Evolutionary conservation across 2,329 filamentous ascomycete species (phyloP).

Genomic region (Chalara sp.): DNA sequence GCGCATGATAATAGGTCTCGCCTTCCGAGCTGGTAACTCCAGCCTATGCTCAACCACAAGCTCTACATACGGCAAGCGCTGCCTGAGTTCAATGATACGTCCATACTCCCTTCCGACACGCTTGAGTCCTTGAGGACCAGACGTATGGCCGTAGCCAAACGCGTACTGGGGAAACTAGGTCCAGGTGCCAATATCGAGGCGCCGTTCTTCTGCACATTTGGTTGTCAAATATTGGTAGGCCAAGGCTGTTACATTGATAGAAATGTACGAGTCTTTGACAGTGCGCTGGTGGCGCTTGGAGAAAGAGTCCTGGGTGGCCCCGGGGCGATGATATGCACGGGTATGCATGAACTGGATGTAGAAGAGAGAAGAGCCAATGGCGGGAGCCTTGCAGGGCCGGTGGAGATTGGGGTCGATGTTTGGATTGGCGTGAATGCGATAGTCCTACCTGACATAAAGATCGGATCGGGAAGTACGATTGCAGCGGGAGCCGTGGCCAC

Average conservation of each 20-base stretch:
- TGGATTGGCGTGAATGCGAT: constrained; percentile 40
- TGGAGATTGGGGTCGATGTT: constrained; percentile 46
- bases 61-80: constrained; percentile 7
- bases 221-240: constrained; percentile 18
- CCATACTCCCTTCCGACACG: constrained; percentile 9
- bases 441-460: constrained; percentile 41
- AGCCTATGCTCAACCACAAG: constrained; percentile 3
- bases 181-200: constrained; percentile 12
- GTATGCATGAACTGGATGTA: constrained; percentile 57
- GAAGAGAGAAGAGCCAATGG: constrained; percentile 36
- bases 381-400: constrained; percentile 38
- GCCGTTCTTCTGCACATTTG: constrained; percentile 16
- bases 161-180: constrained; percentile 14
- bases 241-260: constrained; percentile 15
- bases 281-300: constrained; percentile 39
- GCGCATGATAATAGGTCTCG: constrained; percentile 18
- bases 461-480: constrained; percentile 43
- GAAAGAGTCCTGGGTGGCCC: constrained; percentile 48
- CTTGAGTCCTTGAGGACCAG: constrained; percentile 10
- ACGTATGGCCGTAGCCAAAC: constrained; percentile 10
- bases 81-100: constrained; percentile 13
- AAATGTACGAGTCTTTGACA: constrained; percentile 16
- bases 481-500: constrained; percentile 46
- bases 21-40: constrained; percentile 1
- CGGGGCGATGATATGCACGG: constrained; percentile 63